A percentile compares a stretch with the other conserved stretches of the same genome.
Evolutionary conservation across 78 protist species (phyloP).

Genomic region (Dictyostelium citrinum): DNA sequence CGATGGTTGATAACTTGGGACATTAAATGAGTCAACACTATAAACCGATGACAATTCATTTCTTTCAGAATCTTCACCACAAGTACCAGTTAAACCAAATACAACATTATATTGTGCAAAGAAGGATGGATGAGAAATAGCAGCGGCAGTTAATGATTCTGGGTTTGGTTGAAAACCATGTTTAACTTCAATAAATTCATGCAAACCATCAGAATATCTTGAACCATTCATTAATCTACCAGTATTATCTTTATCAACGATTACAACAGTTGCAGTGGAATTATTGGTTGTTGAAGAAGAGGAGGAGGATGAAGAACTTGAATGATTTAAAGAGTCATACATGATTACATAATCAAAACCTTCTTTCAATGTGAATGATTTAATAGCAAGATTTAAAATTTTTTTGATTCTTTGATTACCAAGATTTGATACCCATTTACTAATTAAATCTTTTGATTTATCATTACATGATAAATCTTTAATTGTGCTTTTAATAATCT

Average conservation of each 20-base stretch:
- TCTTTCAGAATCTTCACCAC: constrained; percentile 36
- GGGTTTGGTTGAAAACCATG: constrained; percentile 11
- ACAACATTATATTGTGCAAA: constrained; percentile 10
- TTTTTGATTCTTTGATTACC: constrained; percentile 8
- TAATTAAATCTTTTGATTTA: neutral
- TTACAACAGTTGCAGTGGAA: neutral
- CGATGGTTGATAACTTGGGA: constrained; percentile 21
- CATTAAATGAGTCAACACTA: constrained; percentile 24
- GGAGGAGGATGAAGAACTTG: neutral
- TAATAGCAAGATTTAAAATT: neutral
- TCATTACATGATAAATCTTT: constrained; percentile 10
- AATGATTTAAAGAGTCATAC: neutral
- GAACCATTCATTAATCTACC: constrained; percentile 47
- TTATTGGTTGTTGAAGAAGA: neutral
- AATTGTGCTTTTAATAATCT: neutral
- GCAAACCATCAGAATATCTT: constrained; percentile 23
- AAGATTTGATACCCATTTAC: neutral
- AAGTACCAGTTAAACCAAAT: constrained; percentile 54
- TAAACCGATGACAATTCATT: neutral
- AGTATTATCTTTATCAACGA: constrained; percentile 39
- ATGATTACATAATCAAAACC: constrained; percentile 21
- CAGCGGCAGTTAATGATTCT: constrained; percentile 16
- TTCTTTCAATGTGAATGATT: constrained; percentile 18
- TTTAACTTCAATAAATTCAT: constrained; percentile 45
- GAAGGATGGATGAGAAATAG: constrained; percentile 57